Percentiles rank a stretch among this genome's conserved stretches.
These are phyloP conservation scores for Xylariales sp. DNA, from an alignment of 2,329 filamentous ascomycete genomes.

Conservation along the genomic window DNA sequence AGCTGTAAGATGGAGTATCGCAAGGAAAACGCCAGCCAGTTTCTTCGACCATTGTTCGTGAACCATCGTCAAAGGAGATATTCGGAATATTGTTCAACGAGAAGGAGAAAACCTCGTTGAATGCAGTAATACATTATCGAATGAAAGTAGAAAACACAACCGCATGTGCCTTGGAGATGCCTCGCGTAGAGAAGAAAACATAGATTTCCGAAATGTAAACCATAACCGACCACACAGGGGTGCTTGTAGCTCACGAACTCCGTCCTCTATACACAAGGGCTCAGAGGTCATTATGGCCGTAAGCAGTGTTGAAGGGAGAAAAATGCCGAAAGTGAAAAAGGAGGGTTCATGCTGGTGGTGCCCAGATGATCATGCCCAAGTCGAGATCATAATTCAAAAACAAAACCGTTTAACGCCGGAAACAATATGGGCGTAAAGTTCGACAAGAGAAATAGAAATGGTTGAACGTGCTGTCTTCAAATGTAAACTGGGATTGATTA, in stretches of 20 bases:
- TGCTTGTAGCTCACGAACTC: conserved; percentile 16
- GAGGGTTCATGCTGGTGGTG: not conserved
- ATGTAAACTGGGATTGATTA: too few species aligned
- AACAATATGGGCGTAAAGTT: too few species aligned
- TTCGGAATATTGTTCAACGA: not conserved
- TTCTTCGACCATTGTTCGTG: not conserved
- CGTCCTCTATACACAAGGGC: conserved; percentile 9
- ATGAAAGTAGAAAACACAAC: conserved; percentile 6
- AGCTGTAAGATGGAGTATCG: not conserved
- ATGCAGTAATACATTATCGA: conserved; percentile 12
- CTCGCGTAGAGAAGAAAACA: conserved; percentile 7
- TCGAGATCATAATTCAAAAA: too few species aligned
- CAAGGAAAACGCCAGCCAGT: not conserved
- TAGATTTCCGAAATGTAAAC: conserved; percentile 16
- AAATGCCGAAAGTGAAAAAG: conserved; percentile 12
- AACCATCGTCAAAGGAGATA: not conserved
- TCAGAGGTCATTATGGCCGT: conserved; percentile 12
- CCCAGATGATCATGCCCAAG: too few species aligned
- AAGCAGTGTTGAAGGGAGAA: too few species aligned
- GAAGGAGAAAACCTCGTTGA: conserved; percentile 6
- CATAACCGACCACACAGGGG: conserved; percentile 19
- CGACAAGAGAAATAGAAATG: too few species aligned
- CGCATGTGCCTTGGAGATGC: conserved; percentile 7
- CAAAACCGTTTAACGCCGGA: too few species aligned
- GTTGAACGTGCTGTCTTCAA: too few species aligned